Conservation (phyloP, 352 stramenopile species). For the Discostella stelligera region DNA sequence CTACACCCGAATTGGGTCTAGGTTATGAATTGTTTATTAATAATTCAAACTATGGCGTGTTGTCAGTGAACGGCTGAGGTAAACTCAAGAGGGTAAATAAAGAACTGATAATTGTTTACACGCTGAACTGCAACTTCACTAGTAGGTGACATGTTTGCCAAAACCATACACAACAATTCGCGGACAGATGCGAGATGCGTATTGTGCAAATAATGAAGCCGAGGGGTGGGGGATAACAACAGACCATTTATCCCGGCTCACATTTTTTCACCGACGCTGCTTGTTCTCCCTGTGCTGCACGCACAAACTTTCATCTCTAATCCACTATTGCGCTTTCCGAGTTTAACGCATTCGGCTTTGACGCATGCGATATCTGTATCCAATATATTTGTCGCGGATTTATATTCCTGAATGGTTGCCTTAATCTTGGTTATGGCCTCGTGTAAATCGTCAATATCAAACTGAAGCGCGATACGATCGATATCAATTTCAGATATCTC, state of each 20-base stretch:
- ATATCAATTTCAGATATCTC: conserved; percentile 18
- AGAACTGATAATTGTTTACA: too few relatives aligned
- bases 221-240: background rate
- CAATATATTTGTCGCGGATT: conserved; percentile 9
- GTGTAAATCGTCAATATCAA: conserved; percentile 16
- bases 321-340: conserved; percentile 26
- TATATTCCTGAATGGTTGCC: conserved; percentile 2
- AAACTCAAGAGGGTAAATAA: too few relatives aligned
- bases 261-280: background rate
- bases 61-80: too few relatives aligned
- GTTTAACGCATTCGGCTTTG: conserved; percentile 12
- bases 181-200: too few relatives aligned
- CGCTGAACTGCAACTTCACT: too few relatives aligned
- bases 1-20: background rate
- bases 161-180: too few relatives aligned
- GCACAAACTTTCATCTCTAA: conserved; percentile 20
- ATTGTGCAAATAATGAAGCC: too few relatives aligned
- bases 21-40: too few relatives aligned
- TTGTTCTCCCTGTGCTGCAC: background rate
- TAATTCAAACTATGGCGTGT: too few relatives aligned
- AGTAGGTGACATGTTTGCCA: too few relatives aligned
- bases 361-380: conserved; percentile 15
- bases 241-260: background rate
- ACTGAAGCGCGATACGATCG: conserved; percentile 6
- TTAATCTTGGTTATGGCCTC: conserved; percentile 15